Base-by-base conservation (phyloP, 1,139 yeast genomes). In the Hyphopichia burtonii region DNA sequence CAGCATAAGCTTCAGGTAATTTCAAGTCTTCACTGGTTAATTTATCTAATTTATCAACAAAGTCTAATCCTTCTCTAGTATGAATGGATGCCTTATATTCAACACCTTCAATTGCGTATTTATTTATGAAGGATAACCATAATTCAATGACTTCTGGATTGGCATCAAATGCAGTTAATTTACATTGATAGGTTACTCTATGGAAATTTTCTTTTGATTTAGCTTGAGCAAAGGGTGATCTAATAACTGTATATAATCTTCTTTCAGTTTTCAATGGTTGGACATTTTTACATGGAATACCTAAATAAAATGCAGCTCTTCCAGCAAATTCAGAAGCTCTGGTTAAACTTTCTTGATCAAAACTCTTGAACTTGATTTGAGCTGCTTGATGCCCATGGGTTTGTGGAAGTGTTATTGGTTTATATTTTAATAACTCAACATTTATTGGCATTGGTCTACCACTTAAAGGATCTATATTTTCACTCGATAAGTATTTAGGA, bases 131-230 rank as follows among this genome's bases (percentile, higher is more conserved):
- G 25, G 95, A 81, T 44, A 91, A 74, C 82, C 93, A 84, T 42
- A 86, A 68, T 60, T 93, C 96, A 37, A 93, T 74, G 3, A 86
- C 83, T 56, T 89, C 96, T 1, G 93, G 84, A 49, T 86, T 83
- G 19, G 96, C 81, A 64, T 93, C 98, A 73, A 79, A 90, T 16
- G 90, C 87, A 48, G 75, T 74, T 50, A 93, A 71, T 49, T 79
- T 66, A 47, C 95, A 80, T 56, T 85, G 81, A 61, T 80, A 88
- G 1, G 98, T 93, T 41, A 80, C 77, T 68, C 98, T 82, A 68
- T 88, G 88, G 68, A 88, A 93, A 71, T 93, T 93, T 68, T 93
- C 96, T 68, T 93, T 93, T 9, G 95, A 78, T 62, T 91, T 91
- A 41, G 98, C 96, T 59, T 88, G 95, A 28, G 88, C 96, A 62